Conservation (phyloP, 2,329 filamentous ascomycete species). For the Fonsecaea pedrosoi region DNA sequence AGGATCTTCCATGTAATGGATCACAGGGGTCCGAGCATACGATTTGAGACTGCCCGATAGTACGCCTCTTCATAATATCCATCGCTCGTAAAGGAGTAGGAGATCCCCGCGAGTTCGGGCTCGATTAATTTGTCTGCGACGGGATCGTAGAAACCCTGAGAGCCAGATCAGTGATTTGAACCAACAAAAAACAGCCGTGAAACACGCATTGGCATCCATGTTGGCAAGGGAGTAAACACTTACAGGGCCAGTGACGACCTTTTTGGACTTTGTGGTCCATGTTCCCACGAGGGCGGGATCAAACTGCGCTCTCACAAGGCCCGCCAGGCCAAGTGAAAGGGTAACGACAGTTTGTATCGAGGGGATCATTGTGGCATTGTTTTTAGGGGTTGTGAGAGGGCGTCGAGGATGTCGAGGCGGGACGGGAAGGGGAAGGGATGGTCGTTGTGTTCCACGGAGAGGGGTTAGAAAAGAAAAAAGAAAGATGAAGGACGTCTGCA, state of each 20-base stretch:
- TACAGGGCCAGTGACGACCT: constrained; percentile 73
- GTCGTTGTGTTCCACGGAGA: constrained; percentile 1
- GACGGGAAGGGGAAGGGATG: not conserved
- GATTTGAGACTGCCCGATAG: constrained; percentile 73
- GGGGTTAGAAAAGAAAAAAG: constrained; percentile 11
- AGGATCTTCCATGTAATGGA: not conserved
- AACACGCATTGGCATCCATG: not conserved
- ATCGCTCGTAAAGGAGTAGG: constrained; percentile 74
- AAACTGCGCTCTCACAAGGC: constrained; percentile 33
- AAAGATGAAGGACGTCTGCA: constrained; percentile 7
- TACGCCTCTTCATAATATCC: constrained; percentile 73
- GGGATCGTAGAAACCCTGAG: constrained; percentile 72
- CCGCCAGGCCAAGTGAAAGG: constrained; percentile 28
- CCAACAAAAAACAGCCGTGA: not conserved
- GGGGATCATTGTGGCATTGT: constrained; percentile 35
- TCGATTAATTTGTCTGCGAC: constrained; percentile 70
- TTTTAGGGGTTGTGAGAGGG: constrained; percentile 5
- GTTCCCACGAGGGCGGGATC: constrained; percentile 66
- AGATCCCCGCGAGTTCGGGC: constrained; percentile 70
- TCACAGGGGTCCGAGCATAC: constrained; percentile 53
- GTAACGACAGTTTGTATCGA: constrained; percentile 31
- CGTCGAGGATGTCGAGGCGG: constrained; percentile 3
- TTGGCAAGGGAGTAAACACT: constrained; percentile 37
- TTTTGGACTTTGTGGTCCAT: constrained; percentile 74
- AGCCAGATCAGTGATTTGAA: constrained; percentile 1